phyloP scores from a whole-genome alignment of 208 protist species.

The Vickermania spadyakhi region DNA sequence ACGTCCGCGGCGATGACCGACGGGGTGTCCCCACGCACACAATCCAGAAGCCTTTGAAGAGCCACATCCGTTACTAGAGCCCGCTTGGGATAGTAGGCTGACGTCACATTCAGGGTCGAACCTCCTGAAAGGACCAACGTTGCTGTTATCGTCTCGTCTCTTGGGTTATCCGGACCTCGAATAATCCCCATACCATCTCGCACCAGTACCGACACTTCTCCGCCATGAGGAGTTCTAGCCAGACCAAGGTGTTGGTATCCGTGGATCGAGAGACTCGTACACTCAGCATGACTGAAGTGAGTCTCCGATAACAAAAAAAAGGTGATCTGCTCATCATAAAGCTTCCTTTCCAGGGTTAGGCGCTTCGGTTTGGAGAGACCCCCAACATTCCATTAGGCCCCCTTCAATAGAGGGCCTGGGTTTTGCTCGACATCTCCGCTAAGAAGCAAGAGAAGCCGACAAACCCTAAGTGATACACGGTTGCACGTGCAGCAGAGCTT shows the following conservation, averaged over 20 bases:
- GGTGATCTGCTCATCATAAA: neutral
- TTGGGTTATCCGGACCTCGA: neutral
- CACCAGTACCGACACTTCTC: neutral
- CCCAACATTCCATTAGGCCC: constrained; percentile 2
- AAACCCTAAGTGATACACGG: neutral
- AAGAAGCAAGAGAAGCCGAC: neutral
- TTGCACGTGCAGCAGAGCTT: neutral
- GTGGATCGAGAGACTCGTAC: neutral
- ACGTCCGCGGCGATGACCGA: neutral
- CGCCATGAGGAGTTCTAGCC: neutral
- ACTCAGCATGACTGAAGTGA: neutral
- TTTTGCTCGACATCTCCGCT: constrained; percentile 3
- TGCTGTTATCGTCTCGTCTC: neutral
- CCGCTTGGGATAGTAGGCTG: neutral
- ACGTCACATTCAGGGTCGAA: neutral
- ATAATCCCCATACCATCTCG: neutral
- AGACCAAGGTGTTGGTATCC: constrained; percentile 1
- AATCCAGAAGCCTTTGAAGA: neutral
- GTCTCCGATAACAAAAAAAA: constrained; percentile 1
- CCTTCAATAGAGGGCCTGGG: neutral
- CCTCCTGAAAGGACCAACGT: neutral
- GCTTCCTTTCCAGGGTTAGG: neutral
- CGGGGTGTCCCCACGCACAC: neutral
- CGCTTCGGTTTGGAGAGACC: neutral
- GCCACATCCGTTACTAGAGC: neutral